Conservation (phyloP, 2,329 filamentous ascomycete species). For the Colletotrichum musae region DNA sequence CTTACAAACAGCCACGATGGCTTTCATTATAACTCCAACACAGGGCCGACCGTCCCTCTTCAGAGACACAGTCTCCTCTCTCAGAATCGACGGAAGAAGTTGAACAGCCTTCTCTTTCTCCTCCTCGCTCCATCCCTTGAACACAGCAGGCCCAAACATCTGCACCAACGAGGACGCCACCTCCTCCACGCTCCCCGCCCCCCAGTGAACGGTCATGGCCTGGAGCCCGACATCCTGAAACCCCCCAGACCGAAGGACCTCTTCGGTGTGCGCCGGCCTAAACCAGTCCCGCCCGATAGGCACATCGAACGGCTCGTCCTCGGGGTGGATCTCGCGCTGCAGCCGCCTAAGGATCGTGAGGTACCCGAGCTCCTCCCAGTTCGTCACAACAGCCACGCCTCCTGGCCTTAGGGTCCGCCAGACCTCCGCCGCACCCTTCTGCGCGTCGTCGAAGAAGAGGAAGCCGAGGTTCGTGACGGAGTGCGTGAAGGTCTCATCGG, state of each 20-base stretch:
- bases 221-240: slow-evolving; percentile 25
- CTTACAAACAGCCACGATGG: slow-evolving; percentile 32
- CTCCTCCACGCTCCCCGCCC: slow-evolving; percentile 9
- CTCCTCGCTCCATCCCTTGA: slow-evolving; percentile 27
- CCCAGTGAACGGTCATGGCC: slow-evolving; percentile 25
- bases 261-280: slow-evolving; percentile 15
- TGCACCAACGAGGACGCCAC: slow-evolving; percentile 1
- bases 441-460: slow-evolving; percentile 51
- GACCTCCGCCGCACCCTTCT: slow-evolving; percentile 53
- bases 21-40: slow-evolving; percentile 25
- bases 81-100: background rate
- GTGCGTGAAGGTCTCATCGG: slow-evolving; percentile 53
- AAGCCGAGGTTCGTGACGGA: slow-evolving; percentile 57
- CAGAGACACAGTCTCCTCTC: background rate
- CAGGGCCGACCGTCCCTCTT: background rate
- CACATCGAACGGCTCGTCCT: slow-evolving; percentile 31
- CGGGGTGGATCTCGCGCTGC: slow-evolving; percentile 38
- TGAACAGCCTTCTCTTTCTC: slow-evolving; percentile 23
- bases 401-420: slow-evolving; percentile 54
- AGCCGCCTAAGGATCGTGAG: slow-evolving; percentile 37
- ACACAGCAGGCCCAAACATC: slow-evolving; percentile 10
- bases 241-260: slow-evolving; percentile 16
- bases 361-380: slow-evolving; percentile 44
- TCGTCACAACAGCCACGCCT: slow-evolving; percentile 54
- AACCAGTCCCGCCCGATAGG: slow-evolving; percentile 40